These are phyloP conservation scores for Talaromyces piceae DNA, from an alignment of 2,329 filamentous ascomycete species.

Conservation along the genomic window DNA sequence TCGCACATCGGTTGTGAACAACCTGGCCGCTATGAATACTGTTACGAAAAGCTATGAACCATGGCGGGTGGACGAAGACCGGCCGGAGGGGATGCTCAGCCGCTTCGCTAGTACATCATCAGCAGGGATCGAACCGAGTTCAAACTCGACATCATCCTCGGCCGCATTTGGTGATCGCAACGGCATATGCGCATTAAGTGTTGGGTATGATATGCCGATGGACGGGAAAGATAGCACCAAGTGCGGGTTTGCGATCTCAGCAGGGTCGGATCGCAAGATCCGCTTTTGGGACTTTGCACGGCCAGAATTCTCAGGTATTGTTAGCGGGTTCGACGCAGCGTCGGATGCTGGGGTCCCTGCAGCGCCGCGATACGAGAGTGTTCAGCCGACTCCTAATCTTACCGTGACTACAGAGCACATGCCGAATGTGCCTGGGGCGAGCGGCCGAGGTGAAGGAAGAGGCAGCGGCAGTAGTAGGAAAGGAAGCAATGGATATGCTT, in stretches of 20 bases:
- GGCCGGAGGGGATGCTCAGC: slow-evolving; percentile 74
- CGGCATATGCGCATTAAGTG: slow-evolving; percentile 67
- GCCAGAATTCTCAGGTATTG: slow-evolving; percentile 68
- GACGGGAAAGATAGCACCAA: slow-evolving; percentile 54
- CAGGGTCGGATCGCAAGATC: slow-evolving; percentile 81
- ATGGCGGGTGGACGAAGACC: slow-evolving; percentile 85
- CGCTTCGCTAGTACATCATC: slow-evolving; percentile 59
- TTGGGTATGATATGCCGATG: slow-evolving; percentile 63
- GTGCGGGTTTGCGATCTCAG: slow-evolving; percentile 78
- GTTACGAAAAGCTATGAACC: slow-evolving; percentile 61
- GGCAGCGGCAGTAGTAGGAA: slow-evolving; percentile 25
- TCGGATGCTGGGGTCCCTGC: slow-evolving; percentile 41
- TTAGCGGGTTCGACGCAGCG: slow-evolving; percentile 67
- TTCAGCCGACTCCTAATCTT: slow-evolving; percentile 56
- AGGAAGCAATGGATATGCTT: slow-evolving; percentile 29
- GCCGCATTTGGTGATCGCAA: slow-evolving; percentile 19
- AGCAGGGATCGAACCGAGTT: slow-evolving; percentile 56
- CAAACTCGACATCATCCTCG: slow-evolving; percentile 19
- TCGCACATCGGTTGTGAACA: slow-evolving; percentile 14
- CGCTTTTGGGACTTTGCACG: slow-evolving; percentile 87
- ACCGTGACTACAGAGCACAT: slow-evolving; percentile 60
- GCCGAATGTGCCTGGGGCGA: slow-evolving; percentile 32
- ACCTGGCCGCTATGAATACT: slow-evolving; percentile 14
- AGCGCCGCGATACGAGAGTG: slow-evolving; percentile 63
- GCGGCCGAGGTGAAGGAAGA: slow-evolving; percentile 19